phyloP scores from a whole-genome alignment of 2,329 filamentous ascomycete genomes.

The Sporothrix luriei region DNA sequence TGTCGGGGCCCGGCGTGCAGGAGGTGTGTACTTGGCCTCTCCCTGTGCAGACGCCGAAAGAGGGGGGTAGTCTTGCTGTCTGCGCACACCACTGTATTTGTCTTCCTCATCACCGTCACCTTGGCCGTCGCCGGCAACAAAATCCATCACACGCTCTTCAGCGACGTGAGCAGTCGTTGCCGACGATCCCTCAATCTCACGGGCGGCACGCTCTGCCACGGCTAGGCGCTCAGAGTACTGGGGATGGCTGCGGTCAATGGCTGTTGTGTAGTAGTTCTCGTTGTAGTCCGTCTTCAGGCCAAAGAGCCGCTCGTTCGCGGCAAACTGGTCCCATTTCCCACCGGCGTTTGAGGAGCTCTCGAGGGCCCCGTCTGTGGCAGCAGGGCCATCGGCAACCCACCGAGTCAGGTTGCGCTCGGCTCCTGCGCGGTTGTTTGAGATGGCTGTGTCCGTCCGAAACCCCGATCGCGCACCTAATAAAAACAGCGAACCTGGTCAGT shows the following conservation, averaged over 20 bases:
- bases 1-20: conserved; percentile 78
- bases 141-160: conserved; percentile 80
- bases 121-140: conserved; percentile 63
- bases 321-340: conserved; percentile 87
- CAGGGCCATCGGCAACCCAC: conserved; percentile 72
- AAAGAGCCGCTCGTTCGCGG: conserved; percentile 82
- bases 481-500: neutral
- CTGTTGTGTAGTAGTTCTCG: conserved; percentile 91
- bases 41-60: conserved; percentile 52
- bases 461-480: conserved; percentile 62
- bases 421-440: conserved; percentile 71
- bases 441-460: conserved; percentile 87
- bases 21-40: conserved; percentile 82
- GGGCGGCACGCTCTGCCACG: conserved; percentile 78
- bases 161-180: conserved; percentile 80
- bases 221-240: conserved; percentile 77
- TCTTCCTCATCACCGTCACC: conserved; percentile 82
- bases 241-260: conserved; percentile 81
- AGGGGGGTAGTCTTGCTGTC: conserved; percentile 70
- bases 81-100: conserved; percentile 88
- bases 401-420: conserved; percentile 76
- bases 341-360: conserved; percentile 58
- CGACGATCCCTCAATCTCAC: conserved; percentile 80
- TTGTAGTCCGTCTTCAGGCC: conserved; percentile 89
- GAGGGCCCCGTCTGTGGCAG: conserved; percentile 69